phyloP scores from a whole-genome alignment of 2,329 filamentous ascomycete species.

The Didymosphaeria variabile region DNA sequence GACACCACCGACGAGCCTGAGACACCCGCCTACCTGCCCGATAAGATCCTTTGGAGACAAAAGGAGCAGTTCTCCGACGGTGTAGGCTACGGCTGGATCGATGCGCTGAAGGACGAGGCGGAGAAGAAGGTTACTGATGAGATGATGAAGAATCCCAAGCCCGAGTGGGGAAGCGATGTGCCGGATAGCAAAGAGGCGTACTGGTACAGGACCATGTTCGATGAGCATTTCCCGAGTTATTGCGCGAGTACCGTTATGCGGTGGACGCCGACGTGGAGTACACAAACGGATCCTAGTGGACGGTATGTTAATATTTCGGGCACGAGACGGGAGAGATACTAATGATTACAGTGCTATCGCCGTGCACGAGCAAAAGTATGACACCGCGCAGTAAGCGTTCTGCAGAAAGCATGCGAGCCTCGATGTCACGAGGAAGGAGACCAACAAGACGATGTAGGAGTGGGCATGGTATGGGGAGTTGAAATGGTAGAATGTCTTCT shows the following conservation, averaged over 20 bases:
- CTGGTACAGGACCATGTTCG: conserved; percentile 99
- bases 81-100: conserved; percentile 99
- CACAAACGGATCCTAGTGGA: conserved; percentile 94
- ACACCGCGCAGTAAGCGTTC: conserved; percentile 10
- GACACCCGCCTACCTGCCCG: conserved; percentile 86
- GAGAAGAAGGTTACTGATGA: conserved; percentile 91
- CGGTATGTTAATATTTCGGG: conserved; percentile 62
- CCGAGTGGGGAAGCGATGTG: conserved; percentile 91
- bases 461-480: not conserved
- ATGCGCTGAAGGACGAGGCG: conserved; percentile 93
- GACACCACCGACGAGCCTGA: conserved; percentile 89
- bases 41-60: conserved; percentile 96
- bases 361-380: conserved; percentile 48
- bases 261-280: conserved; percentile 97
- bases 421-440: not conserved
- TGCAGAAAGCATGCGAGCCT: not conserved
- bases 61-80: conserved; percentile 99
- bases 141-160: conserved; percentile 98
- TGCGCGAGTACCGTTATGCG: conserved; percentile 94
- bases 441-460: not conserved
- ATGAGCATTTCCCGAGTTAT: conserved; percentile 94
- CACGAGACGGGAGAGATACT: not conserved
- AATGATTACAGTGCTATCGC: conserved; percentile 39
- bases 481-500: not conserved
- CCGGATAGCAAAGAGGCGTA: conserved; percentile 97